These are phyloP conservation scores for Penicillium bovifimosum DNA, from an alignment of 495 filamentous ascomycete species.

Conservation along the genomic window DNA sequence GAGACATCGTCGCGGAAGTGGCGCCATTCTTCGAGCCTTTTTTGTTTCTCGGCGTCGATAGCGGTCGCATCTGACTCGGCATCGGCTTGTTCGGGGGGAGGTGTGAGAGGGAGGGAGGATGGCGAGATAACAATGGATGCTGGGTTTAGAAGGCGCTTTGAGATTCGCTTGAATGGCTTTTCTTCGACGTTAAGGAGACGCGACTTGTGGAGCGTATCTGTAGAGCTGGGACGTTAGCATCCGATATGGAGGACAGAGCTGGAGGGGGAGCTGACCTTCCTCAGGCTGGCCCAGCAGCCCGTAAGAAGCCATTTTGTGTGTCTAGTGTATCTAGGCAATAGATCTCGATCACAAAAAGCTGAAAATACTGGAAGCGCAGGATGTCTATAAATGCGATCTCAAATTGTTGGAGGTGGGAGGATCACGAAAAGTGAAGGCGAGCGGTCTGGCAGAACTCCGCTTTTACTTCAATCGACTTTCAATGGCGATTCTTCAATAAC, in stretches of 20 bases:
- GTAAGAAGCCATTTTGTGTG: constrained; percentile 40
- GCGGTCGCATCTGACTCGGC: constrained; percentile 35
- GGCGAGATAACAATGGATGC: constrained; percentile 52
- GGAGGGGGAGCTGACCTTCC: constrained; percentile 39
- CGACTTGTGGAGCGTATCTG: constrained; percentile 81
- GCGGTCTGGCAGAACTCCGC: constrained; percentile 19
- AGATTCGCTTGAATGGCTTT: constrained; percentile 85
- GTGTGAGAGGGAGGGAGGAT: constrained; percentile 57
- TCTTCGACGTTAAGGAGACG: constrained; percentile 90
- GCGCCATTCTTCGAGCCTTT: constrained; percentile 48
- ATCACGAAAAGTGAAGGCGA: constrained; percentile 20
- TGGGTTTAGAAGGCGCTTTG: constrained; percentile 67
- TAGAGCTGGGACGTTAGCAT: constrained; percentile 14
- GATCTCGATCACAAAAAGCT: neutral
- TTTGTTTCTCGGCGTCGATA: constrained; percentile 37
- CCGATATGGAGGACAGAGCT: constrained; percentile 6
- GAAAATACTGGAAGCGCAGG: neutral
- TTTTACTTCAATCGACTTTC: constrained; percentile 1
- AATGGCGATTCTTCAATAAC: constrained; percentile 1
- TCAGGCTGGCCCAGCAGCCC: constrained; percentile 45
- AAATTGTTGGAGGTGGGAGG: constrained; percentile 4
- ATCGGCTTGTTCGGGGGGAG: constrained; percentile 59
- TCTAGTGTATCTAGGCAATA: neutral
- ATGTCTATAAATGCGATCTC: neutral
- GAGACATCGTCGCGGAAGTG: constrained; percentile 75